Conservation (phyloP, 2,329 filamentous ascomycete species). For the Trichoderma sp. region DNA sequence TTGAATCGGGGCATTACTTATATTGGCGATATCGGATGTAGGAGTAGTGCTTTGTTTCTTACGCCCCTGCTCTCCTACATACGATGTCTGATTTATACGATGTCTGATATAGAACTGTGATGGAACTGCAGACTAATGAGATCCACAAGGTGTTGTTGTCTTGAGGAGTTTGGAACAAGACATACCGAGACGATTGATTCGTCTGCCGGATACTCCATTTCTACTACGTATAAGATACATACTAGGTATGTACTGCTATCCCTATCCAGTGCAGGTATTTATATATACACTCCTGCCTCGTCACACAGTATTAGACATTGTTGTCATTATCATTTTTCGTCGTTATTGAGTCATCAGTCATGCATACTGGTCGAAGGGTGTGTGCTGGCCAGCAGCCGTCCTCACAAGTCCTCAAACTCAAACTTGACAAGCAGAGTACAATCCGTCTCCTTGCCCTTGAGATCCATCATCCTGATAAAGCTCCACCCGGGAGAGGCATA, state of each 20-base stretch:
- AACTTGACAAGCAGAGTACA: constrained; percentile 63
- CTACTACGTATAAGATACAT: background rate
- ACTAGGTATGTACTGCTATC: background rate
- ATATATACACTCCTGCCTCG: background rate
- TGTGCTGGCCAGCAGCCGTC: background rate
- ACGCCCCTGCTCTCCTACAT: background rate
- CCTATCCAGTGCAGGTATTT: background rate
- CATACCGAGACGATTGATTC: background rate
- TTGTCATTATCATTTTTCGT: background rate
- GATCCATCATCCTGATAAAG: constrained; percentile 63
- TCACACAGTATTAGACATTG: background rate
- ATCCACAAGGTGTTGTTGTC: background rate
- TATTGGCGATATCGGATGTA: background rate
- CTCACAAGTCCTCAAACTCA: constrained; percentile 47
- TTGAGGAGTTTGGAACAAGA: background rate
- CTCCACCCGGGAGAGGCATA: constrained; percentile 59
- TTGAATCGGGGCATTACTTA: background rate
- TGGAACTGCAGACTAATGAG: background rate
- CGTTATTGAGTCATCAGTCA: background rate
- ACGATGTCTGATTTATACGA: background rate
- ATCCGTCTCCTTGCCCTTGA: constrained; percentile 62
- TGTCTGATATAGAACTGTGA: background rate
- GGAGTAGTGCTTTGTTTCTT: background rate
- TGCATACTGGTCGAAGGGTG: background rate
- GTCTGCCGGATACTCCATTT: background rate